Evolutionary conservation across 805 yeast genomes (phyloP), one percentile per base, ranked within the genome.

Genomic region (Schizosaccharomyces lindneri): DNA sequence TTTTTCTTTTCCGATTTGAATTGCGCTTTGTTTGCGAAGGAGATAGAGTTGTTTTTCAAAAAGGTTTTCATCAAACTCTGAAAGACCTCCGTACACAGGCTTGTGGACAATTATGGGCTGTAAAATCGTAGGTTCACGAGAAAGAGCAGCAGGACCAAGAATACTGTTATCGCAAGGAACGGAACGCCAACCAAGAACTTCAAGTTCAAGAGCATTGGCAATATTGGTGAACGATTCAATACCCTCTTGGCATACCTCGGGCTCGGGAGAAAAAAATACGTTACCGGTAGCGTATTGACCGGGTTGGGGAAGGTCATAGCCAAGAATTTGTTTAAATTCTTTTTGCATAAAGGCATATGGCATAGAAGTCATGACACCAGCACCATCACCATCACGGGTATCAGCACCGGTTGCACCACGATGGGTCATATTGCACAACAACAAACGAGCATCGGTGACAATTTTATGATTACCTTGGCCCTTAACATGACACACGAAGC

Each of bases 301-400:
- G 64, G 76, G 74, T 4, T 76, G 75, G 27, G 97, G 97, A 64
- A 90, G 75, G 63, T 76, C 77, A 62, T 86, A 75, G 65, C 80
- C 76, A 68, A 84, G 78, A 63, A 80, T 80, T 67, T 83, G 81
- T 67, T 79, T 79, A 71, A 89, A 89, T 74, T 90, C 97, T 71
- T 90, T 81, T 63, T 73, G 73, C 78, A 90, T 81, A 72, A 93
- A 87, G 65, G 80, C 82, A 74, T 89, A 96, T 43, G 97, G 96
- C 65, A 90, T 81, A 39, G 95, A 84, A 61, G 93, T 81, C 80
- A 90, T 81, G 64, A 90, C 87, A 72, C 98, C 98, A 32, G 98
- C 98, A 73, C 98, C 98, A 71, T 90, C 98, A 73, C 98, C 98
- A 71, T 90, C 96, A 68, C 88, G 81, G 27, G 97, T 95, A 70